Conservation (phyloP, 2,329 filamentous ascomycete species). For the Colletotrichum sp. region DNA sequence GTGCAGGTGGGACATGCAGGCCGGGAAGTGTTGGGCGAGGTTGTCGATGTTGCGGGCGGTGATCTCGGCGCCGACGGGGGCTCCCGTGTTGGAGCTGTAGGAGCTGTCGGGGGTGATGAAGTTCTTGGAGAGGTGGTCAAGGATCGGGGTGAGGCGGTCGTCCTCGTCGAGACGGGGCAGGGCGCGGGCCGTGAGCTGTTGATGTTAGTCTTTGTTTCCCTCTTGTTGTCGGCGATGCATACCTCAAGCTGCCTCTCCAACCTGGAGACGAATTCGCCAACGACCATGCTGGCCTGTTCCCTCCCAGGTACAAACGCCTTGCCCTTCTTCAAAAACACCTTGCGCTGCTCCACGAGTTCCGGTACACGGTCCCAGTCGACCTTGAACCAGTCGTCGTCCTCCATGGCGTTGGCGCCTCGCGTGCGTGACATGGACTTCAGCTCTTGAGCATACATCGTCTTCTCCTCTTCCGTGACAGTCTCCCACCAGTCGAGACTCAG, state of each 20-base stretch:
- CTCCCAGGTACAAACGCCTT: slow-evolving; percentile 90
- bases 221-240: neutral
- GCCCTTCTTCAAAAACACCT: slow-evolving; percentile 78
- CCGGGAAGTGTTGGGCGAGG: slow-evolving; percentile 82
- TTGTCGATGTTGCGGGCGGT: slow-evolving; percentile 80
- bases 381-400: slow-evolving; percentile 93
- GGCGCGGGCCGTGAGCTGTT: slow-evolving; percentile 83
- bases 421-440: slow-evolving; percentile 58
- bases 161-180: slow-evolving; percentile 95
- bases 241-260: slow-evolving; percentile 80
- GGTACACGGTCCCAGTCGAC: slow-evolving; percentile 95
- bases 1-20: slow-evolving; percentile 95
- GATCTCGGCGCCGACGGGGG: slow-evolving; percentile 74
- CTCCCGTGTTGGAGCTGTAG: slow-evolving; percentile 69
- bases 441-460: slow-evolving; percentile 63
- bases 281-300: slow-evolving; percentile 88
- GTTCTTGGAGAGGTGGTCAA: slow-evolving; percentile 87
- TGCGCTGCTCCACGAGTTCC: slow-evolving; percentile 82
- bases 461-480: slow-evolving; percentile 80
- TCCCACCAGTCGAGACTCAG: slow-evolving; percentile 93
- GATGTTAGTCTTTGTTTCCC: neutral
- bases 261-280: slow-evolving; percentile 81
- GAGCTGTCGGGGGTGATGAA: slow-evolving; percentile 90
- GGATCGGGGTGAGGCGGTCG: slow-evolving; percentile 77
- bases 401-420: slow-evolving; percentile 49